A percentile compares a stretch with the other conserved stretches of the same genome.
phyloP scores from a whole-genome alignment of 306 rosid genomes.

The Gynostemma pentaphyllum region DNA sequence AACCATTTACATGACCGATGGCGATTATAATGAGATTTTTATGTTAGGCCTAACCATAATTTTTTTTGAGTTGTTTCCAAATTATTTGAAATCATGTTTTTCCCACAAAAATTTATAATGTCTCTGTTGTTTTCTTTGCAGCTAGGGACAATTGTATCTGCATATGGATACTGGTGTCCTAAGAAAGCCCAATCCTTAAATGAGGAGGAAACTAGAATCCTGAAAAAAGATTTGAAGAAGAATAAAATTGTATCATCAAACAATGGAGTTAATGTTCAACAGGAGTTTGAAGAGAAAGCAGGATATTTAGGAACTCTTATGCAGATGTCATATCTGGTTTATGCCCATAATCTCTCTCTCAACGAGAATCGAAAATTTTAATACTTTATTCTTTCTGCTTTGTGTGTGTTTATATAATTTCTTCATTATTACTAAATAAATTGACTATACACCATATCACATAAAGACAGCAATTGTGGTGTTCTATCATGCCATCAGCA shows the following conservation, averaged over 20 bases:
- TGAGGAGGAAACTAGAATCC: conserved; percentile 6
- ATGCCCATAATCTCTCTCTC: neutral
- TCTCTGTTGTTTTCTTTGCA: neutral
- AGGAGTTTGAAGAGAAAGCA: neutral
- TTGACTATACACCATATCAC: neutral
- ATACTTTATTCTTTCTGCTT: neutral
- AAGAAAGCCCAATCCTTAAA: conserved; percentile 1
- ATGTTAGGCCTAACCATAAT: no score
- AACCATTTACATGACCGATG: no score
- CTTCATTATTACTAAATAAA: neutral
- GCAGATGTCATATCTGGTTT: conserved; percentile 15
- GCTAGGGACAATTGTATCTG: conserved; percentile 37
- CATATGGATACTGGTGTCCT: conserved; percentile 26
- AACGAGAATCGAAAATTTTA: neutral
- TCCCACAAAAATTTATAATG: neutral
- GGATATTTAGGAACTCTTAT: conserved; percentile 10
- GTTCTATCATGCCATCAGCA: no score
- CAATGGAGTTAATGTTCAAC: neutral
- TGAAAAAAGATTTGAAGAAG: neutral
- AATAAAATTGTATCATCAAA: neutral
- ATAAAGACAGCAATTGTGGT: neutral
- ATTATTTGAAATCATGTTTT: neutral
- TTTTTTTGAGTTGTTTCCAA: neutral
- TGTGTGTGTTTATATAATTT: neutral
- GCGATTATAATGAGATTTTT: no score